A percentile compares a stretch with the other conserved stretches of the same genome.
Evolutionary conservation across 768 basidiomycete genomes (phyloP).

Genomic region (Clitopilus hobsonii): DNA sequence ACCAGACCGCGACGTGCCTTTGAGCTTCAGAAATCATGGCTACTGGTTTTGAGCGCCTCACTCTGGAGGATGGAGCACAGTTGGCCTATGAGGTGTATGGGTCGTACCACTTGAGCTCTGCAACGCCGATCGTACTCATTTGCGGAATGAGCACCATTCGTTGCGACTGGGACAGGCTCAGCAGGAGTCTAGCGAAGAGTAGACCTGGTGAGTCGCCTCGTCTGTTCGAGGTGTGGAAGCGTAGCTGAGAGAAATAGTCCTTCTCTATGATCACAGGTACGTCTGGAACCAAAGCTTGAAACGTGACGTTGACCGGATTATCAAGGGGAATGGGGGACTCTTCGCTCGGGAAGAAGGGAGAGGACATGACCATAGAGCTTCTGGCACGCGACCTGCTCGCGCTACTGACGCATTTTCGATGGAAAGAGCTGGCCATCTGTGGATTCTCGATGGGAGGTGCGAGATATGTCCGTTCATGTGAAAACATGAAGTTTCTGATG

Average conservation of each 20-base stretch:
- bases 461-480: conserved; percentile 3
- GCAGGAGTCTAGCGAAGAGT: conserved; percentile 23
- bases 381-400: conserved; percentile 39
- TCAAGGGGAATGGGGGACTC: conserved; percentile 44
- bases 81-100: conserved; percentile 40
- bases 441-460: conserved; percentile 52
- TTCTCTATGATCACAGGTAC: conserved; percentile 39
- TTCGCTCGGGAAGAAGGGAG: conserved; percentile 23
- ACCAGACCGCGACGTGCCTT: neutral
- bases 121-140: conserved; percentile 35
- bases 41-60: conserved; percentile 17
- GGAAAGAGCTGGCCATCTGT: conserved; percentile 38
- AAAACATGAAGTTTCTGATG: no score
- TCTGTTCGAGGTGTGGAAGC: neutral
- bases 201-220: conserved; percentile 30
- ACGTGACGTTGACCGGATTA: neutral
- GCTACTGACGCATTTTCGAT: conserved; percentile 32
- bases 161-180: conserved; percentile 35
- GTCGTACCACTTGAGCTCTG: conserved; percentile 23
- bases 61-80: conserved; percentile 37
- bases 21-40: conserved; percentile 9
- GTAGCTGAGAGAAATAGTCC: conserved; percentile 21
- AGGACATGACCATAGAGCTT: conserved; percentile 37
- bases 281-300: neutral
- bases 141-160: conserved; percentile 35